Percentiles rank a stretch among this genome's conserved stretches.
These are phyloP conservation scores for Thamnidium elegans DNA, from an alignment of 192 early-diverging fungal species.

Conservation along the genomic window DNA sequence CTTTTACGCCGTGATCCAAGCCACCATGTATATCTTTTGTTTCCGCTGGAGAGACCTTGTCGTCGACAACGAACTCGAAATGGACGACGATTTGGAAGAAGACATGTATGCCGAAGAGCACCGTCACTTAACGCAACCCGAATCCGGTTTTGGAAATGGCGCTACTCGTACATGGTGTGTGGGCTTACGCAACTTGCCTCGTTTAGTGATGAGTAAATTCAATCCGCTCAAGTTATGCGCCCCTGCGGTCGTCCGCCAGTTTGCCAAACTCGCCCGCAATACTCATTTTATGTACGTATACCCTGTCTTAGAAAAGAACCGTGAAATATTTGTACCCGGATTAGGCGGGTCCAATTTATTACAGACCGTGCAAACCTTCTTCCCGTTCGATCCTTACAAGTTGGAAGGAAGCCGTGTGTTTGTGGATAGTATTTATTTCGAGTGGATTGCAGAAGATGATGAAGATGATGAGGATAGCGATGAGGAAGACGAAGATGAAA, in stretches of 20 bases:
- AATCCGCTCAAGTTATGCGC: slow-evolving; percentile 82
- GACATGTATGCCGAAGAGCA: neutral
- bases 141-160: slow-evolving; percentile 1
- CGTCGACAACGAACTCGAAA: slow-evolving; percentile 31
- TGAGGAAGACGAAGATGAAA: slow-evolving; percentile 35
- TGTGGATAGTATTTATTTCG: slow-evolving; percentile 71
- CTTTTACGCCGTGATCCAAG: slow-evolving; percentile 87
- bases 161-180: slow-evolving; percentile 52
- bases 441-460: slow-evolving; percentile 75
- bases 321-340: slow-evolving; percentile 38
- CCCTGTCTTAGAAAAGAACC: slow-evolving; percentile 68
- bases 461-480: slow-evolving; percentile 45
- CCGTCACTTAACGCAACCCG: slow-evolving; percentile 6
- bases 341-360: slow-evolving; percentile 19
- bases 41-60: slow-evolving; percentile 89
- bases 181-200: slow-evolving; percentile 66
- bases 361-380: slow-evolving; percentile 64
- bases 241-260: slow-evolving; percentile 77
- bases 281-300: slow-evolving; percentile 87
- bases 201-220: slow-evolving; percentile 72
- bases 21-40: slow-evolving; percentile 91
- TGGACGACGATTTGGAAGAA: slow-evolving; percentile 20
- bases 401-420: slow-evolving; percentile 67
- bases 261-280: slow-evolving; percentile 75
- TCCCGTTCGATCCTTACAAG: slow-evolving; percentile 92